Evolutionary conservation across 179 eudicot species (phyloP).

Genomic region (Nepenthes alata): DNA sequence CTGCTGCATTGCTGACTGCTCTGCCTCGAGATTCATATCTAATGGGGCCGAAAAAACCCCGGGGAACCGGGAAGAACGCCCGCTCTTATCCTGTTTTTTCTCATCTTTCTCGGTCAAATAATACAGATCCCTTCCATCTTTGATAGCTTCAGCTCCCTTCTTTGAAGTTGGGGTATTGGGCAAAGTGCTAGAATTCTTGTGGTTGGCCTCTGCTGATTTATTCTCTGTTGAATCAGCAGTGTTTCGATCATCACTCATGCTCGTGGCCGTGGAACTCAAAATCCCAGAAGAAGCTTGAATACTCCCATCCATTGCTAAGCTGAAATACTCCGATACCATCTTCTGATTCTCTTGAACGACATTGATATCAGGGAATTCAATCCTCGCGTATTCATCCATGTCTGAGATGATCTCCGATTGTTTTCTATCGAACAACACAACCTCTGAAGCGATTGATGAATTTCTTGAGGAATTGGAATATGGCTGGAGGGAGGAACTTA

Average conservation of each 20-base stretch:
- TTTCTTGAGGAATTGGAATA: conserved; percentile 12
- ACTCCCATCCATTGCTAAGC: conserved; percentile 17
- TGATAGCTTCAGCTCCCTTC: not conserved
- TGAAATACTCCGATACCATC: conserved; percentile 60
- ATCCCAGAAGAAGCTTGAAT: conserved; percentile 28
- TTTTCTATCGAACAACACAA: conserved; percentile 36
- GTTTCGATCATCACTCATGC: conserved; percentile 51
- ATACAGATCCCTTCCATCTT: not conserved
- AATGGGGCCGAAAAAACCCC: not conserved
- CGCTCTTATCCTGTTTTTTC: not conserved
- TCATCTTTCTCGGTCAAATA: not conserved
- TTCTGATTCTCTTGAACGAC: conserved; percentile 37
- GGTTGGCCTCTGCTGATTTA: conserved; percentile 2
- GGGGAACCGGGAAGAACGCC: not conserved
- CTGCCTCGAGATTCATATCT: conserved; percentile 27
- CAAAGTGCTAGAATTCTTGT: not conserved
- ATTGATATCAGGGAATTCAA: conserved; percentile 60
- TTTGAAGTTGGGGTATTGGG: not conserved
- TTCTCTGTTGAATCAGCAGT: conserved; percentile 39
- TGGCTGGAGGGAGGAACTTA: conserved; percentile 10
- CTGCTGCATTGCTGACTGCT: conserved; percentile 53
- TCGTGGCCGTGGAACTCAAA: conserved; percentile 46
- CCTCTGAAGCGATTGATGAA: conserved; percentile 50
- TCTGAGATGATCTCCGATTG: conserved; percentile 8
- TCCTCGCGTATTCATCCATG: conserved; percentile 40